Evolutionary conservation across 495 filamentous ascomycete genomes (phyloP).

Genomic region (Hamigera avellanea): DNA sequence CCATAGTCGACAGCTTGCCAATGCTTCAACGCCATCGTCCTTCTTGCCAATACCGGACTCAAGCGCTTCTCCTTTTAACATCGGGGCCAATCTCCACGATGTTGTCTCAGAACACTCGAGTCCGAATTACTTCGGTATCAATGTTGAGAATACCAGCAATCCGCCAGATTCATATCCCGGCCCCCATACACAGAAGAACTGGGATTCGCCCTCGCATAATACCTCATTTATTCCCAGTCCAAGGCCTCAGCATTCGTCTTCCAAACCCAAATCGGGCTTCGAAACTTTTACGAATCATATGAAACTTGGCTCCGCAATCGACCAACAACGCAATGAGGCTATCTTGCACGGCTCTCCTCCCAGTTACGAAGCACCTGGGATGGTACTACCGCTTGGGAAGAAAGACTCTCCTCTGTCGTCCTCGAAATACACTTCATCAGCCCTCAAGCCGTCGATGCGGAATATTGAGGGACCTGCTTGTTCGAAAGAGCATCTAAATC

Average conservation of each 20-base stretch:
- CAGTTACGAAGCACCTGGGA: no score
- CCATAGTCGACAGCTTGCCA: constrained; percentile 16
- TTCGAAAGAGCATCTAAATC: no score
- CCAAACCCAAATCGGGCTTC: constrained; percentile 63
- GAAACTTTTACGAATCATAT: constrained; percentile 55
- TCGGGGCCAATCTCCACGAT: constrained; percentile 27
- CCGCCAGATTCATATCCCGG: constrained; percentile 47
- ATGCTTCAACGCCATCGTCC: constrained; percentile 14
- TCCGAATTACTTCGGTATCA: constrained; percentile 75
- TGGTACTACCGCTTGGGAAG: no score
- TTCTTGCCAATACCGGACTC: constrained; percentile 19
- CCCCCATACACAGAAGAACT: constrained; percentile 49
- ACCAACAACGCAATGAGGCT: constrained; percentile 13
- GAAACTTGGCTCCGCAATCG: constrained; percentile 12
- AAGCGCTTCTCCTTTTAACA: constrained; percentile 28
- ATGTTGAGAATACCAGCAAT: constrained; percentile 47
- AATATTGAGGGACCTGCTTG: no score
- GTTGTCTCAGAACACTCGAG: constrained; percentile 40
- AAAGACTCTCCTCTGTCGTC: no score
- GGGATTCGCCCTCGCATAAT: constrained; percentile 57
- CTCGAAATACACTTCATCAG: no score
- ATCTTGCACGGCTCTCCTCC: constrained; percentile 7
- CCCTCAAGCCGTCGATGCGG: no score
- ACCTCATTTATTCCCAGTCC: constrained; percentile 59
- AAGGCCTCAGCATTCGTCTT: constrained; percentile 54